A percentile compares a stretch with the other conserved stretches of the same genome.
Evolutionary conservation across 306 rosid species (phyloP).

Genomic region (Purshia tridentata): DNA sequence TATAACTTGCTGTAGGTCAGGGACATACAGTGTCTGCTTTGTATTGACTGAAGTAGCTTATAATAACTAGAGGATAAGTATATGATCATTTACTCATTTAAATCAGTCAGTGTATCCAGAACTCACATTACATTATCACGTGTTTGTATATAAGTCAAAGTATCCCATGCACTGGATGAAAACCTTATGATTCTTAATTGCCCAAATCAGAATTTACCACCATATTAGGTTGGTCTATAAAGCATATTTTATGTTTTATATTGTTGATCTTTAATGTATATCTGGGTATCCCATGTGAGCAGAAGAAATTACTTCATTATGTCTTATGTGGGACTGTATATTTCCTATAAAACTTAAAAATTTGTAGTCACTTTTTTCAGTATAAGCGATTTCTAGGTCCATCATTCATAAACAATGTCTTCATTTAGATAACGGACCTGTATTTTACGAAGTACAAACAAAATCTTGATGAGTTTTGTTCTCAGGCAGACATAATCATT

Average conservation of each 20-base stretch:
- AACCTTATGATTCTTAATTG: not conserved
- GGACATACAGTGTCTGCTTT: not conserved
- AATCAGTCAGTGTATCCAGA: not conserved
- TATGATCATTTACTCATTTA: not conserved
- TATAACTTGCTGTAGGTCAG: not conserved
- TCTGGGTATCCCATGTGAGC: not conserved
- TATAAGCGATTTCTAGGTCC: not conserved
- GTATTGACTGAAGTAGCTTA: not conserved
- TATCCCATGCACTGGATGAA: not conserved
- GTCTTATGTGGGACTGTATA: not conserved
- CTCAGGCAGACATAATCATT: not conserved
- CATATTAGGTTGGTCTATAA: not conserved
- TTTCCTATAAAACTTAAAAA: not conserved
- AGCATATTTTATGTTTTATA: not conserved
- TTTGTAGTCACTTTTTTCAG: not conserved
- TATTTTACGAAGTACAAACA: not conserved
- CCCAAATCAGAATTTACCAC: constrained; percentile 1
- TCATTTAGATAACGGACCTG: not conserved
- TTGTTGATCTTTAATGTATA: not conserved
- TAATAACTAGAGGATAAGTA: not conserved
- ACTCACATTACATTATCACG: not conserved
- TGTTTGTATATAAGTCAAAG: not conserved
- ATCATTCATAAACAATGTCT: not conserved
- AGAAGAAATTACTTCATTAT: not conserved
- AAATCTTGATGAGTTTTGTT: not conserved